Evolutionary conservation across 2,329 filamentous ascomycete species (phyloP).

Genomic region (Hypoxylon sp.): DNA sequence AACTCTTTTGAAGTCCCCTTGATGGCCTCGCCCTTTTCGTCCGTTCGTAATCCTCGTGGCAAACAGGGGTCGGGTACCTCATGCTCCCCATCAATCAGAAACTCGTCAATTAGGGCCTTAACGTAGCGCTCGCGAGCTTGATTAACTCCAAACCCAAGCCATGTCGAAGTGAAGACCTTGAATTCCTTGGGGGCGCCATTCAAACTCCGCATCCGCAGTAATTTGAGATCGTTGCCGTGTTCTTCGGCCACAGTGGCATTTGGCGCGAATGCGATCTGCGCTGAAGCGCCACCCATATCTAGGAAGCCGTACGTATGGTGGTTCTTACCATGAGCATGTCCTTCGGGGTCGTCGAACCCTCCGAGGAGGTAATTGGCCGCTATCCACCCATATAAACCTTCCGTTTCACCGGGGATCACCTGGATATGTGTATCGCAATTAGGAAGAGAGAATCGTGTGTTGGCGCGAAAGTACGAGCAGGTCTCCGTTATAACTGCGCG

Average conservation of each 20-base stretch:
- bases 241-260: conserved; percentile 91
- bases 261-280: conserved; percentile 97
- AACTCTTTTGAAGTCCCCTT: conserved; percentile 58
- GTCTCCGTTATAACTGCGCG: conserved; percentile 79
- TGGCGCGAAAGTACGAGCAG: conserved; percentile 82
- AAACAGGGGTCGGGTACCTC: conserved; percentile 94
- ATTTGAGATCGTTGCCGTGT: conserved; percentile 88
- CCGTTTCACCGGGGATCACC: conserved; percentile 94
- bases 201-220: conserved; percentile 86
- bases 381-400: conserved; percentile 97
- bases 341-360: conserved; percentile 82
- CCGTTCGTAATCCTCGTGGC: conserved; percentile 80
- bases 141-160: conserved; percentile 97
- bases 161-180: conserved; percentile 93
- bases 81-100: conserved; percentile 66
- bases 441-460: conserved; percentile 86
- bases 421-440: conserved; percentile 92
- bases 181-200: conserved; percentile 84
- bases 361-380: conserved; percentile 95
- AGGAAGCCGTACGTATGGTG: conserved; percentile 98
- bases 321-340: conserved; percentile 84
- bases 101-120: conserved; percentile 77
- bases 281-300: conserved; percentile 98
- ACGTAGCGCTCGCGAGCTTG: conserved; percentile 89
- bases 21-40: conserved; percentile 74